Evolutionary conservation across 495 filamentous ascomycete species (phyloP), one percentile per base, ranked within the genome.

Genomic region (Penicillium malachiteum): DNA sequence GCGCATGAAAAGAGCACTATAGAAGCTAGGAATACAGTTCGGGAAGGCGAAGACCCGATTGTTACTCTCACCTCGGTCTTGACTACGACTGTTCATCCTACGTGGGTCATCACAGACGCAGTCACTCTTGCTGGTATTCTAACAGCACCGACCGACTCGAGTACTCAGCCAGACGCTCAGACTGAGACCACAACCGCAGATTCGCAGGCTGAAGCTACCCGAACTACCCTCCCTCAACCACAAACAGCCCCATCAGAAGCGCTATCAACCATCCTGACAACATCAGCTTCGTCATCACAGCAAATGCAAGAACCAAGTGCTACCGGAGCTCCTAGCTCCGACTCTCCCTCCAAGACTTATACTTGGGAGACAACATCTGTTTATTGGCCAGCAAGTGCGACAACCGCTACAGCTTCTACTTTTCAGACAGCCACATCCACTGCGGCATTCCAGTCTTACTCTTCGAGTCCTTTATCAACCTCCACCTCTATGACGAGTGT

Each of bases 41-140:
- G 17, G 7, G 31, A 30, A 9, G n/a, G 26, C 14, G 6, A 42
- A 5, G 47, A 6, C 3, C 9, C 40, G 13, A 30, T 50, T 10
- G 48, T 56, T 33, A 51, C 13, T 9, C 17, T 62, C 13, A 58
- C 55, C 0, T 62, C 55, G 26, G 33, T 58, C 3, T 13, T 62
- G 13, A 53, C 52, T 13, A 55, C 58, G 18, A 62, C 55, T 0
- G 48, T 56, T 7, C 55, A 42, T 33, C 55, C 59, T 11, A 53
- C 52, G 1, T 26, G 14, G 52, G 26, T 43, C 7, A 40, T 48
- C 31, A 62, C 59, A 0, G 38, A 54, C 34, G 48, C 39, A 4
- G 39, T 53, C 5, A 55, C 46, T 1, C 10, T 48, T 14, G 17
- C 43, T 18, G 14, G 12, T n/a, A 42, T 32, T 9, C 12, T 41